Base-by-base conservation (phyloP, 2,329 filamentous ascomycete species). In the Pestalotiopsis sp. region DNA sequence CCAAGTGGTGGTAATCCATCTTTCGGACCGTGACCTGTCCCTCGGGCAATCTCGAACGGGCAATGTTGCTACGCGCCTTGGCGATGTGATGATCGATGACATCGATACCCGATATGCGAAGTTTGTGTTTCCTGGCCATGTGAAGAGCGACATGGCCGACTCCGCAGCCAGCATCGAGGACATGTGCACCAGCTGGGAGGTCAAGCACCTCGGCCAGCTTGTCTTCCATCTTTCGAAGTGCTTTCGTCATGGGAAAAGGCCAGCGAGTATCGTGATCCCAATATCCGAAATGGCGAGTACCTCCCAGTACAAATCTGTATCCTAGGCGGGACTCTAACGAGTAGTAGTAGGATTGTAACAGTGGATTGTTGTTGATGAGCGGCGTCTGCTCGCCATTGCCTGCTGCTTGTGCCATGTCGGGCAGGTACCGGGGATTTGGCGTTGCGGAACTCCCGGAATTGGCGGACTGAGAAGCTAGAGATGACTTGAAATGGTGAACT, bases 131-230 rank as follows among this genome's bases (percentile, higher is more conserved):
- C 23, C 75, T 70, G 6, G 84, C 86, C 79, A 88, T 79, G 73
- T 80, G 79, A 4, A 85, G 76, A 2, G 86, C 85, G 14, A 88
- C 85, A 69, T 84, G 79, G 14, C 82, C 86, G 1, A 81, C 79
- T 1, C 86, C 86, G 70, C 83, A 85, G 14, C 86, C 85, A 1
- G 85, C 85, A 71, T 89, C 86, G 6, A 88, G 78, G 1, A 87
- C 81, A n/a, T 75, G 75, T 0, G 83, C 75, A 13, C 83, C 83
- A 3, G 73, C 62, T 9, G 78, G 74, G 1, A 85, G 76, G 14
- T 72, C 71, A 11, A 87, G 72, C 2, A 74, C 76, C 20, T 76
- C 74, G 68, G 79, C 77, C 13, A 88, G 75, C 70, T 83, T 81
- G 61, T 85, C 82, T 71, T 88, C 85, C 86, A 88, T 88, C 14